Evolutionary conservation across 352 stramenopile genomes (phyloP).

Genomic region (Phytophthora litchii): DNA sequence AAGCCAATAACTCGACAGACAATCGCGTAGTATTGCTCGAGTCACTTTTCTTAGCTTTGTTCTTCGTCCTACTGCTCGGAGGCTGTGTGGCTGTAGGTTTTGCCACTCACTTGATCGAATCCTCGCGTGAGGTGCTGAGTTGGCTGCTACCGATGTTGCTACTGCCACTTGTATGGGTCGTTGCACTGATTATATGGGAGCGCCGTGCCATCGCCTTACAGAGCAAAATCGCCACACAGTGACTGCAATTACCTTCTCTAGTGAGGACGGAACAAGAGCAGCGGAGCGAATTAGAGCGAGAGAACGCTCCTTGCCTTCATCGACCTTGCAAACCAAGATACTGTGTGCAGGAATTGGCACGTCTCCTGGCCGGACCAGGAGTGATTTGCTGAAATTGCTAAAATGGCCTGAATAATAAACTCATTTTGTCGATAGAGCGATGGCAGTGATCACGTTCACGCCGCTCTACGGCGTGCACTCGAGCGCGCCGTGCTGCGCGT

Average conservation of each 20-base stretch:
- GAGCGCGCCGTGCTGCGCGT: conserved; percentile 81
- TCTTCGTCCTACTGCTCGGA: conserved; percentile 38
- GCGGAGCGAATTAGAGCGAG: too few species aligned
- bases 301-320: too few species aligned
- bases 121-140: conserved; percentile 39
- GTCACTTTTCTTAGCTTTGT: conserved; percentile 33
- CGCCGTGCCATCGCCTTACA: conserved; percentile 19
- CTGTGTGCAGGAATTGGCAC: too few species aligned
- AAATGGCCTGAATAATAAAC: not conserved
- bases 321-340: too few species aligned
- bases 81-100: conserved; percentile 47
- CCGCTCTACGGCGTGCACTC: conserved; percentile 89
- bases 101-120: conserved; percentile 39
- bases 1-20: conserved; percentile 7
- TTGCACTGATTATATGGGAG: conserved; percentile 59
- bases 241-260: not conserved
- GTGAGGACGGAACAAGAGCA: too few species aligned
- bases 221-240: conserved; percentile 38
- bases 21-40: conserved; percentile 36
- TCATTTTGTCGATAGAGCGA: conserved; percentile 25
- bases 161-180: conserved; percentile 53
- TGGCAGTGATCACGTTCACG: conserved; percentile 92
- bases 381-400: not conserved
- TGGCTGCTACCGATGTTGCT: conserved; percentile 55
- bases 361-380: conserved; percentile 2